phyloP scores from a whole-genome alignment of 768 basidiomycete genomes.

The Daedalea quercina region DNA sequence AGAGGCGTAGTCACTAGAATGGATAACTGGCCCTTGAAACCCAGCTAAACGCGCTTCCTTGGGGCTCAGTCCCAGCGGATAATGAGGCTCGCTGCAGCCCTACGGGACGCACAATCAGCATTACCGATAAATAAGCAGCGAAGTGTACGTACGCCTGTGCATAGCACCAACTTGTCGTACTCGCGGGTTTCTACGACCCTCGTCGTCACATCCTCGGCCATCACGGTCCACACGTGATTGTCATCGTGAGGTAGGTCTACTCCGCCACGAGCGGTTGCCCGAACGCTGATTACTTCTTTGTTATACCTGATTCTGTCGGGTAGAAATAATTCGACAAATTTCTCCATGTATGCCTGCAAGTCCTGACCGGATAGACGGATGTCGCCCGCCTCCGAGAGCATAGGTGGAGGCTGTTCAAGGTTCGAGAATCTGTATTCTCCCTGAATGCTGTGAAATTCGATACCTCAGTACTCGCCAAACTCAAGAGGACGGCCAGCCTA shows the following conservation, averaged over 20 bases:
- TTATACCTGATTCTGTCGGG: conserved; percentile 36
- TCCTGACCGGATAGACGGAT: conserved; percentile 49
- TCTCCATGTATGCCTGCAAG: conserved; percentile 50
- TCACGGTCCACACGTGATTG: conserved; percentile 36
- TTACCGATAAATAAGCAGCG: neutral
- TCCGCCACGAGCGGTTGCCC: conserved; percentile 15
- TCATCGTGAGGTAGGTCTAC: conserved; percentile 13
- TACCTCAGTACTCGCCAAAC: neutral
- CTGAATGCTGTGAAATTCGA: conserved; percentile 39
- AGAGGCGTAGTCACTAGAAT: neutral
- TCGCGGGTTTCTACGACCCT: conserved; percentile 23
- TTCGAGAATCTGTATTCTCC: conserved; percentile 58
- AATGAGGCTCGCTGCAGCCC: conserved; percentile 46
- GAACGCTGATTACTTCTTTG: conserved; percentile 42
- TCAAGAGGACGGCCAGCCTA: conserved; percentile 20
- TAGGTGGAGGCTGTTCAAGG: conserved; percentile 44
- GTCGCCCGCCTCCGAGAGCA: conserved; percentile 26
- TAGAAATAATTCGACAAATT: conserved; percentile 42
- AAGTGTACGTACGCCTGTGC: conserved; percentile 41
- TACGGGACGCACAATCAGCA: conserved; percentile 14
- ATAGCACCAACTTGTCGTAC: conserved; percentile 49
- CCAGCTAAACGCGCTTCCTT: neutral
- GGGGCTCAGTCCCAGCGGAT: neutral
- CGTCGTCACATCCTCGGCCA: conserved; percentile 26
- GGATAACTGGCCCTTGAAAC: neutral